Conservation (phyloP, 177 flowering plant genomes). For the Tripterygium wilfordii region DNA sequence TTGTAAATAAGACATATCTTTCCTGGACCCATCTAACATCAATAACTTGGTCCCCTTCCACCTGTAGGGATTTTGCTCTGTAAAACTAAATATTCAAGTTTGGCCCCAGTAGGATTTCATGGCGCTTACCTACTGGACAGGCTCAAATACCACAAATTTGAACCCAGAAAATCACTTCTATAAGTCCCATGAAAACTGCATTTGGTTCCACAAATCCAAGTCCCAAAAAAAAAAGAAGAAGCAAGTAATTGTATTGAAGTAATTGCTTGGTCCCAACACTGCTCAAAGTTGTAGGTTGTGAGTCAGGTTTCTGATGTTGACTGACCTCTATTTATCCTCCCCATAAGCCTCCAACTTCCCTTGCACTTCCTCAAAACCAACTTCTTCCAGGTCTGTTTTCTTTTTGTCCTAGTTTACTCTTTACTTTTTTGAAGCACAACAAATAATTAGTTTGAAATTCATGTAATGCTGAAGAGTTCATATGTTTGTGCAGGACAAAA, state of each 20-base stretch:
- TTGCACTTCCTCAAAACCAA: conserved; percentile 11
- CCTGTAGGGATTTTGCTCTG: no score
- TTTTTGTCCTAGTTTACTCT: neutral
- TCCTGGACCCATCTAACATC: no score
- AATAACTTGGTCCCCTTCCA: no score
- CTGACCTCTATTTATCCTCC: conserved; percentile 25
- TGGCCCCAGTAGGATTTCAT: no score
- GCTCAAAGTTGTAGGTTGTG: conserved; percentile 7
- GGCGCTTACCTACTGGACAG: no score
- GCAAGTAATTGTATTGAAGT: no score
- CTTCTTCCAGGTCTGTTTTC: conserved; percentile 7
- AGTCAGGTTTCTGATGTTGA: conserved; percentile 17
- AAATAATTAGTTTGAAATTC: neutral
- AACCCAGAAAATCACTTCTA: neutral
- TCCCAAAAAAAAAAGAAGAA: neutral
- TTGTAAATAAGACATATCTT: no score
- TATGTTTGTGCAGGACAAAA: conserved; percentile 21
- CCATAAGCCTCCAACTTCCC: conserved; percentile 2
- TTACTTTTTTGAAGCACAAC: neutral
- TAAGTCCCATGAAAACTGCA: conserved; percentile 1
- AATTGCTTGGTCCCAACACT: conserved; percentile 18
- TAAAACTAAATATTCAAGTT: no score
- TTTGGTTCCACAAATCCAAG: neutral
- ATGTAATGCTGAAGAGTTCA: neutral
- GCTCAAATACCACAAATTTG: no score